phyloP scores from a whole-genome alignment of 2,329 filamentous ascomycete genomes.

The Xylogone sp. region DNA sequence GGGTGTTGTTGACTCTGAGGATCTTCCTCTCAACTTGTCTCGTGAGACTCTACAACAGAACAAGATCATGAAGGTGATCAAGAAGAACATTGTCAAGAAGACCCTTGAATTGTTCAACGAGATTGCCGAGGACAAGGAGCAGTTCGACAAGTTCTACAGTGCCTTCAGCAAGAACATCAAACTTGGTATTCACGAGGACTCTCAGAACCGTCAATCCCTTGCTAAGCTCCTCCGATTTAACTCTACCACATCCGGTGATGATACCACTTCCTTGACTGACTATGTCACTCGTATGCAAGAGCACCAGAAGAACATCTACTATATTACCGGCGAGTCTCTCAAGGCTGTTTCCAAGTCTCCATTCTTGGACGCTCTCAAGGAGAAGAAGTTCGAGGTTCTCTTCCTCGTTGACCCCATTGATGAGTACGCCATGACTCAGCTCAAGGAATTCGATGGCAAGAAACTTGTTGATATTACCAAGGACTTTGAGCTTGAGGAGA shows the following conservation, averaged over 20 bases:
- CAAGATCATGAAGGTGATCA: constrained; percentile 99
- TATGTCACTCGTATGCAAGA: constrained; percentile 99
- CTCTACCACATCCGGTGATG: constrained; percentile 98
- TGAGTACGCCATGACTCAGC: constrained; percentile 32
- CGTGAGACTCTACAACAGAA: constrained; percentile 99
- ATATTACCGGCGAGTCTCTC: constrained; percentile 99
- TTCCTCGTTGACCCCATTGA: constrained; percentile 97
- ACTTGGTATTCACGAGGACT: constrained; percentile 99
- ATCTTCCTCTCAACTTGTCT: constrained; percentile 97
- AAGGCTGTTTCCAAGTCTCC: constrained; percentile 98
- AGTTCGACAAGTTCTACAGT: constrained; percentile 99
- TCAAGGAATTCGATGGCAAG: constrained; percentile 99
- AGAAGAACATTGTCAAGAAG: constrained; percentile 99
- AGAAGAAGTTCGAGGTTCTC: constrained; percentile 98
- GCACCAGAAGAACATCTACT: constrained; percentile 99
- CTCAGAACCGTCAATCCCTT: constrained; percentile 87
- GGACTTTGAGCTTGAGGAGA: constrained; percentile 99
- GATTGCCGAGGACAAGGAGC: constrained; percentile 99
- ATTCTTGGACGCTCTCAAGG: constrained; percentile 97
- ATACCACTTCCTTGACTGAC: constrained; percentile 90
- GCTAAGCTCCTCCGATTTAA: constrained; percentile 99
- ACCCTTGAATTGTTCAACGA: constrained; percentile 98
- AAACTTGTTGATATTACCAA: constrained; percentile 99
- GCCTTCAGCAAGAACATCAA: constrained; percentile 99
- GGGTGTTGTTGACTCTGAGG: constrained; percentile 99